phyloP scores from a whole-genome alignment of 2,329 filamentous ascomycete species.

The Microcyclospora pomicola region DNA sequence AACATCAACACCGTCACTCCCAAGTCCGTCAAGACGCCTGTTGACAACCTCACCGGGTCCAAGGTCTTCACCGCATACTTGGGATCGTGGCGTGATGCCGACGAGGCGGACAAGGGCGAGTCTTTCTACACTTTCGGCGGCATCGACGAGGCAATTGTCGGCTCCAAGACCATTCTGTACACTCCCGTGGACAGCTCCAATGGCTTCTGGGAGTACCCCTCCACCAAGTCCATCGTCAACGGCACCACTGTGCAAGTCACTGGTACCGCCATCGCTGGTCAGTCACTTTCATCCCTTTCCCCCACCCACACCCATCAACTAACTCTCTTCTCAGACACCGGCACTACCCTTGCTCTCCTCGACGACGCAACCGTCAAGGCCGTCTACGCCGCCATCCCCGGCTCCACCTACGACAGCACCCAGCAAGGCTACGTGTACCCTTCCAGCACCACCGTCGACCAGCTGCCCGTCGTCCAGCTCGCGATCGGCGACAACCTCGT shows the following conservation, averaged over 20 bases:
- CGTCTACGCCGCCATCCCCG: constrained; percentile 51
- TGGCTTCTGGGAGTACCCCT: constrained; percentile 57
- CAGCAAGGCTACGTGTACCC: constrained; percentile 55
- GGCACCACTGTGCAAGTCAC: constrained; percentile 38
- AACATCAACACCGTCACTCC: constrained; percentile 26
- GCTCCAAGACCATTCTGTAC: constrained; percentile 31
- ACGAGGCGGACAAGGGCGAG: constrained; percentile 8
- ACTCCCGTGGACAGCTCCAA: constrained; percentile 47
- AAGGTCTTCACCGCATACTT: constrained; percentile 53
- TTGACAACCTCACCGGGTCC: constrained; percentile 52
- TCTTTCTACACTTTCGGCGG: constrained; percentile 61
- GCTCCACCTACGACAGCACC: constrained; percentile 37
- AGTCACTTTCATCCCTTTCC: too few species aligned
- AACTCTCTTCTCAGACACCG: constrained; percentile 36
- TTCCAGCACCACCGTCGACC: constrained; percentile 32
- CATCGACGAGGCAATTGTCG: constrained; percentile 51
- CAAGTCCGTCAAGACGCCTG: constrained; percentile 45
- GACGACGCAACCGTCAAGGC: constrained; percentile 46
- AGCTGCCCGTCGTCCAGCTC: constrained; percentile 48
- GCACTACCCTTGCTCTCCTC: constrained; percentile 53
- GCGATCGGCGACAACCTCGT: constrained; percentile 50
- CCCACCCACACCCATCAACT: too few species aligned
- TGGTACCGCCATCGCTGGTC: constrained; percentile 51
- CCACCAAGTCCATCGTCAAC: constrained; percentile 43
- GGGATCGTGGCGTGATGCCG: constrained; percentile 40